Base-by-base conservation (phyloP, 768 basidiomycete species). In the Suillus americanus region DNA sequence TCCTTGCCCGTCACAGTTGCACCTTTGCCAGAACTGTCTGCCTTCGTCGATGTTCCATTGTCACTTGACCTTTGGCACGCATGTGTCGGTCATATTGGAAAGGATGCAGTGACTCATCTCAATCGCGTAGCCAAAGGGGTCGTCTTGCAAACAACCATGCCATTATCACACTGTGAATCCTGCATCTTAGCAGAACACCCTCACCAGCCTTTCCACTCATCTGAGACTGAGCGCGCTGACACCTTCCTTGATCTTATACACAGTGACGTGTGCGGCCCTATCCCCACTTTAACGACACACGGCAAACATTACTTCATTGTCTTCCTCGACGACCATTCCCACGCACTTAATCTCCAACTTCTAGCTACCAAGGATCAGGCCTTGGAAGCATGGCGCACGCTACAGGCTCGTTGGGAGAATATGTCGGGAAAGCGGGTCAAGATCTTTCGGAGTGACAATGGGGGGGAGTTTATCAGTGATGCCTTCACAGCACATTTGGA, bases 271-370 rank as follows among this genome's bases (percentile, higher is more conserved):
- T 40, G 40, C 1, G 40, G 40, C 0, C 40, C 40, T 0, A 40
- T 40, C 3, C 40, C 14, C 1, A 40, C 40, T 1, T 2, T 40
- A 6, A 67, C 71, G 0, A 65, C 68, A 0, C 63, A 70, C 5
- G 62, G 61, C 1, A 61, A 70, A 16, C 18, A 28, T 20, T 62
- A 69, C 60, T 70, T 65, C 45, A n/a, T 64, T 1, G 28, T 57
- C 16, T 64, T 69, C 35, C 62, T 66, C 0, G 66, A 70, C 45
- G 68, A 70, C 35, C 25, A 63, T 20, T 28, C 41, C 0, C 38
- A 62, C 7, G 62, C 75, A 70, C 0, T 73, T 75, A 14, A 23
- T 25, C 12, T 55, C 0, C 37, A 55, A 18, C 25, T 55, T 1
- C 5, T 55, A 1, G 54, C 30, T 0, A 14, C 25, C 0, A 55